Conservation (phyloP, 441 rosid genomes). For the Oxalis stricta region DNA sequence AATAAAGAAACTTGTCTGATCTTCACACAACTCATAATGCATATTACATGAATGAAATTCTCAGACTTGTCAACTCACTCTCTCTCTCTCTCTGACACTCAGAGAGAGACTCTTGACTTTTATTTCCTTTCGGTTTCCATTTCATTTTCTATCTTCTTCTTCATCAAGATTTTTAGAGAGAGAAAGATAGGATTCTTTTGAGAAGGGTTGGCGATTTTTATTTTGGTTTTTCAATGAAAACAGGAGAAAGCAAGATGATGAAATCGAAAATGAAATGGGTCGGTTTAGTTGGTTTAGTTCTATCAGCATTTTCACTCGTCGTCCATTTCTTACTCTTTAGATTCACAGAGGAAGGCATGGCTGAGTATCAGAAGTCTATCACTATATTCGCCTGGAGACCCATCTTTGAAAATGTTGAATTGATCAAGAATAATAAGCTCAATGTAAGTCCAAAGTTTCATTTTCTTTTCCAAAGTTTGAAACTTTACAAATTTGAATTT, state of each 20-base stretch:
- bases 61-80: too few relatives aligned
- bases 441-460: too few relatives aligned
- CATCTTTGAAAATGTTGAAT: constrained; percentile 51
- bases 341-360: constrained; percentile 52
- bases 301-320: constrained; percentile 60
- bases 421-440: constrained; percentile 22
- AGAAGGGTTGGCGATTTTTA: background rate
- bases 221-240: constrained; percentile 33
- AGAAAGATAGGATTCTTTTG: background rate
- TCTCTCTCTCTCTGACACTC: too few relatives aligned
- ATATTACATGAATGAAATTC: too few relatives aligned
- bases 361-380: constrained; percentile 63
- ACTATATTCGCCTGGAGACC: constrained; percentile 98
- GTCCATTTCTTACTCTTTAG: constrained; percentile 82
- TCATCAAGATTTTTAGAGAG: background rate
- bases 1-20: background rate
- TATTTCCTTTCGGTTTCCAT: too few relatives aligned
- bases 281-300: constrained; percentile 62
- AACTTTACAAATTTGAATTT: too few relatives aligned
- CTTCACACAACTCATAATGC: too few relatives aligned
- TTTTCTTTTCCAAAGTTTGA: too few relatives aligned
- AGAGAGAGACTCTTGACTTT: too few relatives aligned
- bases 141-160: too few relatives aligned
- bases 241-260: constrained; percentile 56
- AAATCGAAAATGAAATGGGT: constrained; percentile 89